These are phyloP conservation scores for Blastobotrys malaysiensis DNA, from an alignment of 1,139 yeast species.

Conservation along the genomic window DNA sequence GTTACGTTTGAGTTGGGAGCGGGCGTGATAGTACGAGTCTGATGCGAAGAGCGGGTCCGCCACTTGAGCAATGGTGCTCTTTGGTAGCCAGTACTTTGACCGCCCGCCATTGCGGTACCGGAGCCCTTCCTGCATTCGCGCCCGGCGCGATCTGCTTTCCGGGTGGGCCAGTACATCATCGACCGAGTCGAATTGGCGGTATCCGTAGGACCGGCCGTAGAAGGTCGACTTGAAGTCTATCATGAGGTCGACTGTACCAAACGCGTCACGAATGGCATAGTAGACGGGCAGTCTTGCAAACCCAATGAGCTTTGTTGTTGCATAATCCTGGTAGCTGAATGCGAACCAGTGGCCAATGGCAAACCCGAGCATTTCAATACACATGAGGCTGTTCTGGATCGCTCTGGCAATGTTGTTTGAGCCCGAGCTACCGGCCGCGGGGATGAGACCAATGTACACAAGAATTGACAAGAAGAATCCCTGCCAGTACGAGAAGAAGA, in stretches of 20 bases:
- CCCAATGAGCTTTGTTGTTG: constrained; percentile 52
- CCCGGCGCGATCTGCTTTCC: constrained; percentile 56
- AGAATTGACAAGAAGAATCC: constrained; percentile 65
- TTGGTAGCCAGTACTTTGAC: constrained; percentile 78
- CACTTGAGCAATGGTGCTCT: constrained; percentile 8
- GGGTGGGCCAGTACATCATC: constrained; percentile 69
- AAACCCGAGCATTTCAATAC: constrained; percentile 80
- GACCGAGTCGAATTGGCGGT: constrained; percentile 75
- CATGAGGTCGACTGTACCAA: constrained; percentile 67
- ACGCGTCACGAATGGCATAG: constrained; percentile 69
- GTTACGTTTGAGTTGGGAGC: not conserved
- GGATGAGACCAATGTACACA: constrained; percentile 49
- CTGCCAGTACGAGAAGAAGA: constrained; percentile 97
- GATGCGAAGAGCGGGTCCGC: not conserved
- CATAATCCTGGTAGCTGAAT: constrained; percentile 71
- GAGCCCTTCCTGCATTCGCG: constrained; percentile 76
- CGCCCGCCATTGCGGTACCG: constrained; percentile 75
- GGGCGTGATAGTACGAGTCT: not conserved
- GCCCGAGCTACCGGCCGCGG: constrained; percentile 24
- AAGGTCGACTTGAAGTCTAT: constrained; percentile 74
- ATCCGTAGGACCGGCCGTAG: constrained; percentile 73
- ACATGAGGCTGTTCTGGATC: constrained; percentile 73
- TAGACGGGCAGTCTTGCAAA: constrained; percentile 57
- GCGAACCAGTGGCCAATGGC: constrained; percentile 86
- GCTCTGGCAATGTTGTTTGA: constrained; percentile 40